These are phyloP conservation scores for Globisporangium spiculum DNA, from an alignment of 352 stramenopile species.

Conservation along the genomic window DNA sequence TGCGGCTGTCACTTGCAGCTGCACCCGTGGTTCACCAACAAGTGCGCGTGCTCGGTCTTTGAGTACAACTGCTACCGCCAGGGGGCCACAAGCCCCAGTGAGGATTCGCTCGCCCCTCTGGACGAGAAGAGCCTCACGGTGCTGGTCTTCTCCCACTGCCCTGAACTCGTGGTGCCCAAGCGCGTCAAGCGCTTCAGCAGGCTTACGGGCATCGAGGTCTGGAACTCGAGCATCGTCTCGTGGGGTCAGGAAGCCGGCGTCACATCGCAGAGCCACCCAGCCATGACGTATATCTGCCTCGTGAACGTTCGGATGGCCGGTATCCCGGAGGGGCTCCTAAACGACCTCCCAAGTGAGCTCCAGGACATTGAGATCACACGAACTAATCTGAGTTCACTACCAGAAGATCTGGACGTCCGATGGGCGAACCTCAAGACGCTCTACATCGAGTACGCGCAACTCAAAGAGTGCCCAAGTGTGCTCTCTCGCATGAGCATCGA, in stretches of 20 bases:
- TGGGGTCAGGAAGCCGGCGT: conserved; percentile 19
- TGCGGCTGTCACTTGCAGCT: conserved; percentile 14
- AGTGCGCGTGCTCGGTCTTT: conserved; percentile 22
- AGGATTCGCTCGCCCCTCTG: conserved; percentile 11
- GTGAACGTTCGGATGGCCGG: conserved; percentile 17
- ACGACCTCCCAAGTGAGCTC: conserved; percentile 17
- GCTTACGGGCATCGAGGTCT: conserved; percentile 28
- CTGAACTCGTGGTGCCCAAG: conserved; percentile 15
- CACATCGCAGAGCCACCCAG: background rate
- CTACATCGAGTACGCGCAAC: conserved; percentile 23
- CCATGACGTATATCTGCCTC: conserved; percentile 23
- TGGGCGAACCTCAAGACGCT: conserved; percentile 19
- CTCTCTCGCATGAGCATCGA: conserved; percentile 13
- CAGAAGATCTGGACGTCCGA: conserved; percentile 17
- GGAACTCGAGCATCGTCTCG: conserved; percentile 18
- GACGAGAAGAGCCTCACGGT: conserved; percentile 18
- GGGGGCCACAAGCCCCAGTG: background rate
- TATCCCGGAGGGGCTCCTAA: conserved; percentile 14
- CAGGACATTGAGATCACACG: conserved; percentile 24
- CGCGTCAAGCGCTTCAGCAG: conserved; percentile 18
- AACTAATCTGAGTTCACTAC: conserved; percentile 21
- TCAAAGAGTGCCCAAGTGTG: conserved; percentile 7
- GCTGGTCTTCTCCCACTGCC: conserved; percentile 24
- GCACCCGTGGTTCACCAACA: conserved; percentile 13
- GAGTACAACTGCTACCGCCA: conserved; percentile 15